These are phyloP conservation scores for Cryphonectria naterciae DNA, from an alignment of 2,329 filamentous ascomycete species.

Conservation along the genomic window DNA sequence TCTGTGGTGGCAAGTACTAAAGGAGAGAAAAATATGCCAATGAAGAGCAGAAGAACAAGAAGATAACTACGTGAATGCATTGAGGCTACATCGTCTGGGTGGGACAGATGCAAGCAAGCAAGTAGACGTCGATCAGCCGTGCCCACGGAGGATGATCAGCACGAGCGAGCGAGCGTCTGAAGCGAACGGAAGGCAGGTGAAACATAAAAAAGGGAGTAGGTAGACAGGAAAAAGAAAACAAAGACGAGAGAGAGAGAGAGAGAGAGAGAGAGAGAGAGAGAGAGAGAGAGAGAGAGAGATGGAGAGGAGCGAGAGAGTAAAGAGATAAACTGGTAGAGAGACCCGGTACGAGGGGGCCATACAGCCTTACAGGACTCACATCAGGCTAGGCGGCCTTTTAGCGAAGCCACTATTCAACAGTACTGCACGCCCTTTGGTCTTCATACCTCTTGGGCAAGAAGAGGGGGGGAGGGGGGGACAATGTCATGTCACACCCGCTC, in stretches of 20 bases:
- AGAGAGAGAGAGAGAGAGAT: constrained; percentile 9
- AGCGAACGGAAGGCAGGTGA: constrained; percentile 13
- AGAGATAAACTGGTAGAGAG: constrained; percentile 1
- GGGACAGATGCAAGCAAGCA: constrained; percentile 5
- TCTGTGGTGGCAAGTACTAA: constrained; percentile 1
- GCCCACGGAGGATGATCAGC: constrained; percentile 9
- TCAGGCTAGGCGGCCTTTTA: constrained; percentile 21
- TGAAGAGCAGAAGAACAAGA: constrained; percentile 19
- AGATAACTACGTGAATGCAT: constrained; percentile 25
- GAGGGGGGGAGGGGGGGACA: neutral
- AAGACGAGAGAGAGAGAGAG: constrained; percentile 3
- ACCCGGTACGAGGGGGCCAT: constrained; percentile 17
- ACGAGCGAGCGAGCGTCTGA: constrained; percentile 4
- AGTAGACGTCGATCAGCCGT: constrained; percentile 20
- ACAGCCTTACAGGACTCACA: constrained; percentile 20
- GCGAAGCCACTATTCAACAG: constrained; percentile 22
- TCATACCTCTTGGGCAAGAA: neutral
- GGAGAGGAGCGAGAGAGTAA: constrained; percentile 9
- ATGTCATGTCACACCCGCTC: neutral
- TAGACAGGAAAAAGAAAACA: neutral
- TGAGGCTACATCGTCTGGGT: constrained; percentile 25
- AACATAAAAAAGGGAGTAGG: constrained; percentile 12
- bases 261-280: constrained; percentile 8
- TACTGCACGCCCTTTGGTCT: neutral
- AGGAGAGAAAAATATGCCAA: constrained; percentile 11